These are phyloP conservation scores for Quercus alba DNA, from an alignment of 306 rosid species.

Conservation along the genomic window DNA sequence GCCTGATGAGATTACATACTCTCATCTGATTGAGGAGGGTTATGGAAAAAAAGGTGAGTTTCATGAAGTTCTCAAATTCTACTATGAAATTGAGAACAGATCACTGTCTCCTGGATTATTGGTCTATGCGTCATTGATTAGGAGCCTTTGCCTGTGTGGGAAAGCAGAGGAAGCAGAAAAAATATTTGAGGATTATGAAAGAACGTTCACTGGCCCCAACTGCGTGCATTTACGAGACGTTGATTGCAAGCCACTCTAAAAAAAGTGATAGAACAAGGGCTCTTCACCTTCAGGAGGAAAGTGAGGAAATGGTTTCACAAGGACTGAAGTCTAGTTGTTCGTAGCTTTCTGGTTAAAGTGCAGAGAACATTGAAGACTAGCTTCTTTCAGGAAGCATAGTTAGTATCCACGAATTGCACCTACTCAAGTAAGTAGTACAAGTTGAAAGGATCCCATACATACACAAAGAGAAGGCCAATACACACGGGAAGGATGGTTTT, in stretches of 20 bases:
- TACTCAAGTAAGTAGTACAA: not conserved
- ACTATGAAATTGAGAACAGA: slow-evolving; percentile 66
- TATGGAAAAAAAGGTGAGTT: slow-evolving; percentile 39
- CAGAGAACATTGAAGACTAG: slow-evolving; percentile 1
- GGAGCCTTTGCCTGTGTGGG: slow-evolving; percentile 48
- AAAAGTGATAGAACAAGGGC: too few species aligned
- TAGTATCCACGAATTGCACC: not conserved
- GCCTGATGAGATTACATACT: slow-evolving; percentile 30
- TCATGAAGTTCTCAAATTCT: slow-evolving; percentile 61
- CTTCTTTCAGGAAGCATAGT: not conserved
- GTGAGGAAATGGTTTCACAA: too few species aligned
- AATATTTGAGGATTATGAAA: slow-evolving; percentile 53
- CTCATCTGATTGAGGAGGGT: slow-evolving; percentile 45
- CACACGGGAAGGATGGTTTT: not conserved
- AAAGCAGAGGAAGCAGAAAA: slow-evolving; percentile 66
- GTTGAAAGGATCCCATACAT: not conserved
- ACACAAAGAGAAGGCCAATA: not conserved
- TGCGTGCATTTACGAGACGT: slow-evolving; percentile 30
- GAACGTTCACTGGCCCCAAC: slow-evolving; percentile 41
- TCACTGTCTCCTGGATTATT: slow-evolving; percentile 50
- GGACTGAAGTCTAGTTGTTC: not conserved
- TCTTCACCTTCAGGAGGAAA: too few species aligned
- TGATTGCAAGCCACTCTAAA: slow-evolving; percentile 30
- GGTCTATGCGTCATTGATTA: slow-evolving; percentile 43
- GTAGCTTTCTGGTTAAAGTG: not conserved